phyloP scores from a whole-genome alignment of 768 basidiomycete species.

The Rhodotorula graminis region DNA sequence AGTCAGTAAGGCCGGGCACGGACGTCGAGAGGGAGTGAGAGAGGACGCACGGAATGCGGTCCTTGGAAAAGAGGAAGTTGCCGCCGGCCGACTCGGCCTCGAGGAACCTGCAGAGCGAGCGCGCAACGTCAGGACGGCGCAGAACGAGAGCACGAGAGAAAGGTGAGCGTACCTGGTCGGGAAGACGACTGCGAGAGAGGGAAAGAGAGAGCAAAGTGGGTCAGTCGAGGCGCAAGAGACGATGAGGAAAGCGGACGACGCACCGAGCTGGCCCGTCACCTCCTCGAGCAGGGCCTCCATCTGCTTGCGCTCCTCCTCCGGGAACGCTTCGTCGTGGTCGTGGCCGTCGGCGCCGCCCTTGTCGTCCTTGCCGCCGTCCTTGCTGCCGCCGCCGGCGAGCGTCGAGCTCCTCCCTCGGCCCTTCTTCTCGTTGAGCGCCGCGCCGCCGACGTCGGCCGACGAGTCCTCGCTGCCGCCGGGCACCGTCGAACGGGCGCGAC shows the following conservation, averaged over 20 bases:
- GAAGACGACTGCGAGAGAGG: slow-evolving; percentile 20
- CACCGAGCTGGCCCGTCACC: slow-evolving; percentile 80
- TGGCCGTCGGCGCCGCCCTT: slow-evolving; percentile 36
- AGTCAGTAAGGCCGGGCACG: neutral
- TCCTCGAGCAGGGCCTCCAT: slow-evolving; percentile 79
- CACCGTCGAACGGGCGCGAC: slow-evolving; percentile 26
- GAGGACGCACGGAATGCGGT: slow-evolving; percentile 50
- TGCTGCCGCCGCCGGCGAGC: slow-evolving; percentile 37
- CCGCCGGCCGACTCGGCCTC: slow-evolving; percentile 88
- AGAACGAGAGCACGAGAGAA: slow-evolving; percentile 15
- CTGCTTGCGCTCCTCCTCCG: slow-evolving; percentile 75
- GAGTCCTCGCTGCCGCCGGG: slow-evolving; percentile 22
- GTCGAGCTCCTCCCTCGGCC: slow-evolving; percentile 45
- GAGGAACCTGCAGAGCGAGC: slow-evolving; percentile 60
- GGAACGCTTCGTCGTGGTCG: slow-evolving; percentile 63
- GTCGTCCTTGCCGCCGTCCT: neutral
- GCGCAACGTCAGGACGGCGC: neutral
- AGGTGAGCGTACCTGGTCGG: slow-evolving; percentile 9
- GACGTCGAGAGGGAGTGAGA: neutral
- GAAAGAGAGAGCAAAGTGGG: neutral
- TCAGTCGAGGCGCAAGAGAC: neutral
- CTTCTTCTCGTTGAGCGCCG: neutral
- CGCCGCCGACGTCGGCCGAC: slow-evolving; percentile 17
- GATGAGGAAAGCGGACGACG: neutral
- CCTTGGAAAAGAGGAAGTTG: slow-evolving; percentile 89